Percentiles rank a stretch among this genome's conserved stretches.
phyloP scores from a whole-genome alignment of 805 yeast genomes.

The Lipomyces sp. region DNA sequence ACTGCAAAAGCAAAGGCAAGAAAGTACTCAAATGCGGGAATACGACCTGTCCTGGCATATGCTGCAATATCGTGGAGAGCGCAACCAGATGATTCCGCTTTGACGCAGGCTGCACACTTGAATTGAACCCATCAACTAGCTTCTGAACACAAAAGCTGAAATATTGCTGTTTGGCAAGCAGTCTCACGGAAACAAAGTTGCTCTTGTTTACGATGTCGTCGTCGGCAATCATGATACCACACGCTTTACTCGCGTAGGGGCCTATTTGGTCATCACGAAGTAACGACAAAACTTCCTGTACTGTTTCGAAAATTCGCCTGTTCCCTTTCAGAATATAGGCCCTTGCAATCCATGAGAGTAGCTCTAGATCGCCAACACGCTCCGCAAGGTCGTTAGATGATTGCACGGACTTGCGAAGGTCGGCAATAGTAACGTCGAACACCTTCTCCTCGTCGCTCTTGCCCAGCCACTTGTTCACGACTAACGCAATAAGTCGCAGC shows the following conservation, averaged over 20 bases:
- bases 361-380: slow-evolving; percentile 9
- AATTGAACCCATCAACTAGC: slow-evolving; percentile 49
- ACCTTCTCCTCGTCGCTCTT: slow-evolving; percentile 30
- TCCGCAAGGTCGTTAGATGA: background rate
- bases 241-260: slow-evolving; percentile 48
- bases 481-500: slow-evolving; percentile 52
- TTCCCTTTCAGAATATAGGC: slow-evolving; percentile 63
- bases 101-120: slow-evolving; percentile 12
- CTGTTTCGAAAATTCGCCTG: slow-evolving; percentile 37
- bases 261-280: slow-evolving; percentile 42
- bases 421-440: slow-evolving; percentile 28
- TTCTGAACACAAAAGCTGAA: slow-evolving; percentile 59
- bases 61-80: slow-evolving; percentile 62
- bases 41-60: slow-evolving; percentile 60
- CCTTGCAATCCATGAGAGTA: slow-evolving; percentile 47
- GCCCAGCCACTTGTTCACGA: slow-evolving; percentile 55
- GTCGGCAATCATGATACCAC: slow-evolving; percentile 67
- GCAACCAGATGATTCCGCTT: slow-evolving; percentile 60
- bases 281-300: slow-evolving; percentile 39
- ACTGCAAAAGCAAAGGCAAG: slow-evolving; percentile 68
- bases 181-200: slow-evolving; percentile 56
- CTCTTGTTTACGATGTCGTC: slow-evolving; percentile 56
- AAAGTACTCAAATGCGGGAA: slow-evolving; percentile 60
- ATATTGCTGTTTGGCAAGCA: slow-evolving; percentile 76
- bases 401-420: background rate